Percentiles rank a stretch among this genome's conserved stretches.
These are phyloP conservation scores for Ceratobasidium sp. DNA, from an alignment of 1,284 basidiomycete genomes.

Conservation along the genomic window DNA sequence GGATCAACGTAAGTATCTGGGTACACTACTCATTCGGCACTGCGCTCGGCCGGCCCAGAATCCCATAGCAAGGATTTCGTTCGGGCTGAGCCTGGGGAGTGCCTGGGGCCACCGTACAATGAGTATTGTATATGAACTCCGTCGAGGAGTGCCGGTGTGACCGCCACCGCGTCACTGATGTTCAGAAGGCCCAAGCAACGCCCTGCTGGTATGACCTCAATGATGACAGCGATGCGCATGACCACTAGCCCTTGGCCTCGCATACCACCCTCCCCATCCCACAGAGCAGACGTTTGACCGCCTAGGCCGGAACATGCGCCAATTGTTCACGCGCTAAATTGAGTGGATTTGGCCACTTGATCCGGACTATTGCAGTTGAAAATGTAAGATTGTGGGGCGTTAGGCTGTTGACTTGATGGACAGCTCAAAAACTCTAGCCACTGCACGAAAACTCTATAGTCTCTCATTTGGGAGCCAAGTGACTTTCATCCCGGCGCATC, in stretches of 20 bases:
- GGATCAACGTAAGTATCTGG: background rate
- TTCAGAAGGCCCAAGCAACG: conserved; percentile 2
- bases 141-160: background rate
- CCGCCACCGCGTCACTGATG: conserved; percentile 8
- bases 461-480: background rate
- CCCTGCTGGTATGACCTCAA: no score
- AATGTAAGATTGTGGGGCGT: no score
- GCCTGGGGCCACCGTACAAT: no score
- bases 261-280: no score
- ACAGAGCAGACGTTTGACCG: background rate
- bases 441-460: background rate
- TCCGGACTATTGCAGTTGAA: no score
- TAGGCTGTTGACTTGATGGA: no score
- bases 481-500: no score
- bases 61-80: no score
- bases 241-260: background rate
- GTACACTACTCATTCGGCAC: background rate
- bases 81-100: no score
- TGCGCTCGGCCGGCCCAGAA: background rate
- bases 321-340: conserved; percentile 1
- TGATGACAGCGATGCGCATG: no score
- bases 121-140: background rate
- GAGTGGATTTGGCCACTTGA: no score
- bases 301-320: conserved; percentile 5
- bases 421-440: no score